Evolutionary conservation across 345 rosid species (phyloP), one percentile per base, ranked within the genome.

Genomic region (Conringia planisiliqua): DNA sequence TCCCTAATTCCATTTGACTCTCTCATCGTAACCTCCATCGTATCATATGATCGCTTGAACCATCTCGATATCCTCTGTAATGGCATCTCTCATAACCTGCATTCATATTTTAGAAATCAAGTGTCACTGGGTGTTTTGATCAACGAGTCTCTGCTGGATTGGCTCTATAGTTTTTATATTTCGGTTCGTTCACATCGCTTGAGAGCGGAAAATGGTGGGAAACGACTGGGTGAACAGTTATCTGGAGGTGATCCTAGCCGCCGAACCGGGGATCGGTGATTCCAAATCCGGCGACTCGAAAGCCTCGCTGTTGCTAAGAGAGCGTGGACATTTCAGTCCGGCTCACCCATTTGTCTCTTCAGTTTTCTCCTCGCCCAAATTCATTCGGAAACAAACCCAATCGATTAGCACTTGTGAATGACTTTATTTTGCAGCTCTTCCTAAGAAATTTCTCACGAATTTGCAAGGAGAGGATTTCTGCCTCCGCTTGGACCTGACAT

Each of bases 251-350:
- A 73, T 73, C 65, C 78, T 73, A 46, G 78, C 70, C 13, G 78
- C 70, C 1, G 78, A 65, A 0, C 78, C 70, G 1, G 71, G 71
- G 66, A 63, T 73, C 71, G 18, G 70, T 20, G 78, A 74, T 13
- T 36, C 68, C 52, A 62, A 62, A 64, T 13, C 24, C 75, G 48
- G 62, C 10, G 73, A 75, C 46, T 40, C 73, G 2, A 75, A 75
- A 70, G 14, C 77, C 2, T 85, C 98, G 38, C 59, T 90, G 67
- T 62, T 92, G 68, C 76, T 92, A 4, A 62, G 96, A 46, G 97
- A 92, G 68, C 78, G 96, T 76, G 92, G 96, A 0, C 86, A 75
- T 55, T 89, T 88, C 72, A 85, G 90, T 54, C 86, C 89, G 7
- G 84, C 93, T 78, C 88, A n/a, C n/a, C n/a, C n/a, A n/a, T n/a